Base-by-base conservation (phyloP, 2,329 filamentous ascomycete species). In the Lasiodiplodia gonubiensis region DNA sequence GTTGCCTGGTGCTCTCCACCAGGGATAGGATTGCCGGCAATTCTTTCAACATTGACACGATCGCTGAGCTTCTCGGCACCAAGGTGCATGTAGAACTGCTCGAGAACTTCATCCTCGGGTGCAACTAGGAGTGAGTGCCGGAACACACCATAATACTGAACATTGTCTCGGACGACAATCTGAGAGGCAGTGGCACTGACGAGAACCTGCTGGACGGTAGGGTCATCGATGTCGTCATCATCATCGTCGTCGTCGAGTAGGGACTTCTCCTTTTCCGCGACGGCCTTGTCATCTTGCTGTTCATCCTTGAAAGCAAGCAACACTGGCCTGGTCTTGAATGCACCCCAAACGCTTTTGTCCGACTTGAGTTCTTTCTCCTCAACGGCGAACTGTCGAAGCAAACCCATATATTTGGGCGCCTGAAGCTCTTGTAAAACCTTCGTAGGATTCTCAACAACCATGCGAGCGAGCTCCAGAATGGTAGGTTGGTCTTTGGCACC, bases 401-500 rank as follows among this genome's bases (percentile, higher is more conserved):
- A 83, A 69, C 89, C 89, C 16, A 97, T 82, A 74, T 99, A 99
- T 74, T 94, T 97, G 53, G 97, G 92, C 4, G 90, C 86, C 72
- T 94, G 90, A 66, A 99, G 86, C 1, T 91, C 89, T 37, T 92
- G 88, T 30, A 97, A 88, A 64, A 99, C 85, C 54, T 92, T 88
- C 4, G 91, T 90, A 2, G 95, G 94, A 75, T 97, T 93, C 67
- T 85, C 88, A 64, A 93, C 92, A n/a, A 95, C 86, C 78, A 96
- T 88, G 48, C 88, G 85, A 4, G 94, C 94, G 71, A 99, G 87
- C 77, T 99, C 95, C 2, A 87, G 78, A 72, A 92, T 95, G 2
- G 91, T 96, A 4, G 95, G 95, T 78, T 99, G 94, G 70, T 88
- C 89, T 79, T 97, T 97, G 2, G 93, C 94, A 11, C 95, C 95